Base-by-base conservation (phyloP, 2,329 filamentous ascomycete species). In the Fusarium beomiforme region DNA sequence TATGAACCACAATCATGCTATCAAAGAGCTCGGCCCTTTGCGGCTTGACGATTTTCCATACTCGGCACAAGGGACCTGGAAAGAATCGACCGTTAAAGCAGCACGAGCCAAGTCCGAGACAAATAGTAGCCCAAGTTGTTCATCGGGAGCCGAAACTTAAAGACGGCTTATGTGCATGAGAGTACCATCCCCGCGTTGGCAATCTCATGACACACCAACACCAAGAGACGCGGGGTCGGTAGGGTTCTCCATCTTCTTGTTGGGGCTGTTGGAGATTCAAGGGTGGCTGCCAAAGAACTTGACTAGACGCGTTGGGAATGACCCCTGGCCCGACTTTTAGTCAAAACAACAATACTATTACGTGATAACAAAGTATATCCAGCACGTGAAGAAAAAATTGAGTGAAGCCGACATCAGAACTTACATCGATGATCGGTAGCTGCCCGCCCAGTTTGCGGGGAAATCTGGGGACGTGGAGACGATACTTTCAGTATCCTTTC, bases 391-490 rank as follows among this genome's bases (percentile, higher is more conserved):
- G 58, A 63, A 57, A 59, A 72, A 56, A 50, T 53, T 64, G 67
- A 44, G 58, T 46, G 39, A 62, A 61, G 62, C 34, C 61, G 46
- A 59, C 51, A 59, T 61, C 59, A 39, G 43, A 67, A 53, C 49
- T 57, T n/a, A n/a, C n/a, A n/a, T n/a, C 42, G 55, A 43, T n/a
- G n/a, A 62, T 66, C 59, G 54, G 57, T 53, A 68, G 50, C 49
- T 63, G 49, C 41, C 33, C 47, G 37, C 47, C 49, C 57, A 68
- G 51, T 76, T 76, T 76, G 74, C 72, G 74, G 74, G 74, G 74
- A 76, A 76, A 71, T 70, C 74, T 76, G 72, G 74, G 56, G 70
- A 61, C 64, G 56, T 72, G 71, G 69, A 72, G 68, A 65, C 66
- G 49, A 62, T 61, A 31, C 53, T 60, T 47, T 44, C 42, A 72